phyloP scores from a whole-genome alignment of 805 yeast genomes.

The Candida coleopterorum region DNA sequence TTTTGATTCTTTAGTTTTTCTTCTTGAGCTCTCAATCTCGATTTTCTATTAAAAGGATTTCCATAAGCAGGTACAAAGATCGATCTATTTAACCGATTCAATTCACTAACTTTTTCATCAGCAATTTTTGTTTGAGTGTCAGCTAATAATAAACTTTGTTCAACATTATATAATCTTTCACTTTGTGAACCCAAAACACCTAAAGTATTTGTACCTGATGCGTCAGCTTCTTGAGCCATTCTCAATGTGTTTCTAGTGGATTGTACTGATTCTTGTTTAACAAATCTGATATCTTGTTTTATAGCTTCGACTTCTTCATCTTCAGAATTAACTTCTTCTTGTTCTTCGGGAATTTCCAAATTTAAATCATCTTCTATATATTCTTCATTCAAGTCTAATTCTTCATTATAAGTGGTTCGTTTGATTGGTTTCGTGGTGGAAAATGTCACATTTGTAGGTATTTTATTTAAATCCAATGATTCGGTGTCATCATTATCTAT shows the following conservation, averaged over 20 bases:
- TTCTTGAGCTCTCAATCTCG: constrained; percentile 71
- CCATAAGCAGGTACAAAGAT: constrained; percentile 69
- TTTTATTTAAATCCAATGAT: constrained; percentile 34
- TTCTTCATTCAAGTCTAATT: constrained; percentile 28
- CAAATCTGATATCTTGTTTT: constrained; percentile 74
- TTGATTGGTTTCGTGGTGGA: constrained; percentile 17
- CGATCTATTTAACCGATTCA: constrained; percentile 73
- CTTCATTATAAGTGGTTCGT: constrained; percentile 13
- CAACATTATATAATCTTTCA: constrained; percentile 76
- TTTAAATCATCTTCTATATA: constrained; percentile 38
- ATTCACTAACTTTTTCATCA: constrained; percentile 74
- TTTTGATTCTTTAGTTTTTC: constrained; percentile 58
- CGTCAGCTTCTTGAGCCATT: constrained; percentile 46
- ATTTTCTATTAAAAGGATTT: constrained; percentile 85
- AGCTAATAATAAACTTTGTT: constrained; percentile 69
- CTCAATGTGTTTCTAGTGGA: constrained; percentile 77
- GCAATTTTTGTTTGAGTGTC: constrained; percentile 80
- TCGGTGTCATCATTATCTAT: constrained; percentile 21
- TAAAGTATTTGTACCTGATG: constrained; percentile 59
- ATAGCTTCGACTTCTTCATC: constrained; percentile 88
- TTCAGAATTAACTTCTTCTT: constrained; percentile 47
- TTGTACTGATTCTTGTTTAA: constrained; percentile 82
- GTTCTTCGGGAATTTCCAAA: constrained; percentile 31
- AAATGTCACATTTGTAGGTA: constrained; percentile 28
- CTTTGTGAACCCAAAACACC: constrained; percentile 95